A percentile compares a stretch with the other conserved stretches of the same genome.
These are phyloP conservation scores for Penicillium brevicompactum DNA, from an alignment of 2,329 filamentous ascomycete species.

Conservation along the genomic window DNA sequence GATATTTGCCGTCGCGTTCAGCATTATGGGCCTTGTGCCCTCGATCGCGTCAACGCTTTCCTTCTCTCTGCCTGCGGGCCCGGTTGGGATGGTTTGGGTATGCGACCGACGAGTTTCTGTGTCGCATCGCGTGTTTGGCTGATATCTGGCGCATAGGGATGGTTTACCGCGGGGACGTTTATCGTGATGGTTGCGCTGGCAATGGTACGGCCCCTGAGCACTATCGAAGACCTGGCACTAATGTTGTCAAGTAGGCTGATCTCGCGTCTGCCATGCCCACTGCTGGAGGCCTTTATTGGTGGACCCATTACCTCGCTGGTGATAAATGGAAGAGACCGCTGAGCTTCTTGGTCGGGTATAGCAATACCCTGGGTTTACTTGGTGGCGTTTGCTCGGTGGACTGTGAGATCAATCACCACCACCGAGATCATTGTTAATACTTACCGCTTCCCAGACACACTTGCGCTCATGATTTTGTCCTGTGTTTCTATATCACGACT, in stretches of 20 bases:
- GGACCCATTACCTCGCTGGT: conserved; percentile 62
- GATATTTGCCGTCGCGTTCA: conserved; percentile 62
- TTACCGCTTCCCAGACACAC: conserved; percentile 25
- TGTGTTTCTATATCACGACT: conserved; percentile 61
- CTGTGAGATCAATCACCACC: conserved; percentile 37
- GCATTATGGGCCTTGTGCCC: conserved; percentile 63
- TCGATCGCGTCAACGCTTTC: conserved; percentile 62
- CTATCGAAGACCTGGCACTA: not conserved
- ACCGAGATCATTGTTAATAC: not conserved
- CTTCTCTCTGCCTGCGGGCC: conserved; percentile 62
- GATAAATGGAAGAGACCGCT: conserved; percentile 58
- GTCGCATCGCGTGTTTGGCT: not conserved
- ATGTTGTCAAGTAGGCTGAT: conserved; percentile 43
- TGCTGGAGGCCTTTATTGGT: conserved; percentile 60
- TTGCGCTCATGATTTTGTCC: conserved; percentile 47
- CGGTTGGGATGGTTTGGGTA: conserved; percentile 64
- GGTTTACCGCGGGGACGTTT: conserved; percentile 59
- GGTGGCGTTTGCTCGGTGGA: conserved; percentile 65
- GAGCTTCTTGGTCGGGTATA: conserved; percentile 63
- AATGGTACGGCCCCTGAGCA: conserved; percentile 48
- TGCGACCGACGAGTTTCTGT: conserved; percentile 3
- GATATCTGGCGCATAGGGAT: conserved; percentile 29
- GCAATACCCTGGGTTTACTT: conserved; percentile 62
- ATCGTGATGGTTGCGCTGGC: conserved; percentile 62
- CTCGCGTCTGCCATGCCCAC: conserved; percentile 61